A percentile compares a stretch with the other conserved stretches of the same genome.
Evolutionary conservation across 768 basidiomycete species (phyloP).

Genomic region (Hemileccinum rubropunctum): DNA sequence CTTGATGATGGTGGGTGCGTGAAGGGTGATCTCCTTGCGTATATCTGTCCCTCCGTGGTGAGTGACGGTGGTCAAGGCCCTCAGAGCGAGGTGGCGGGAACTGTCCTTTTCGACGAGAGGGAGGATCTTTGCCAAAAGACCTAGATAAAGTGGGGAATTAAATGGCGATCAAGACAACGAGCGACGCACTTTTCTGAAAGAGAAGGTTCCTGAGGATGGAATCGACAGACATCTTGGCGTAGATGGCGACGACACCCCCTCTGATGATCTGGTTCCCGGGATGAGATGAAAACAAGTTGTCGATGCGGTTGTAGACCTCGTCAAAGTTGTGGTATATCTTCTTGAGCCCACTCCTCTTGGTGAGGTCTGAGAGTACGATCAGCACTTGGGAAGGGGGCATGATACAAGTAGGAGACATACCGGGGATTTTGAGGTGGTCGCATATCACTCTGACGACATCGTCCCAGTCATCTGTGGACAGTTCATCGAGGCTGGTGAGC

Average conservation of each 20-base stretch:
- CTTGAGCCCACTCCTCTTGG: conserved; percentile 56
- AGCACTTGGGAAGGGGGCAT: not conserved
- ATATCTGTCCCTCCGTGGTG: conserved; percentile 56
- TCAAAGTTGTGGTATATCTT: conserved; percentile 60
- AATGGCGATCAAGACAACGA: not conserved
- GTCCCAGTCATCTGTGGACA: conserved; percentile 45
- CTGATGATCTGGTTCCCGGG: conserved; percentile 43
- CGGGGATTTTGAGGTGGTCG: conserved; percentile 51
- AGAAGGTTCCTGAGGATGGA: conserved; percentile 58
- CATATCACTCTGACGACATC: conserved; percentile 47
- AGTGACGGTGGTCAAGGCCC: conserved; percentile 55
- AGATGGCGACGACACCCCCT: conserved; percentile 60
- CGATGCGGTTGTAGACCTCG: conserved; percentile 46
- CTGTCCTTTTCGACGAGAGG: conserved; percentile 48
- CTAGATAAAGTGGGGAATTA: conserved; percentile 27
- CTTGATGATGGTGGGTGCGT: conserved; percentile 39
- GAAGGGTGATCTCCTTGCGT: conserved; percentile 48
- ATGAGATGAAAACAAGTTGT: conserved; percentile 46
- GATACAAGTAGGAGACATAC: conserved; percentile 33
- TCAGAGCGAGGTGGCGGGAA: conserved; percentile 52
- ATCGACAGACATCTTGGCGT: conserved; percentile 61
- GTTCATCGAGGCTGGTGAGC: conserved; percentile 18
- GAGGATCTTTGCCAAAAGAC: conserved; percentile 54
- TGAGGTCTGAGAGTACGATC: conserved; percentile 44
- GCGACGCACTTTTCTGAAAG: conserved; percentile 48